A percentile compares a stretch with the other conserved stretches of the same genome.
These are phyloP conservation scores for Vararia minispora DNA, from an alignment of 768 basidiomycete species.

Conservation along the genomic window DNA sequence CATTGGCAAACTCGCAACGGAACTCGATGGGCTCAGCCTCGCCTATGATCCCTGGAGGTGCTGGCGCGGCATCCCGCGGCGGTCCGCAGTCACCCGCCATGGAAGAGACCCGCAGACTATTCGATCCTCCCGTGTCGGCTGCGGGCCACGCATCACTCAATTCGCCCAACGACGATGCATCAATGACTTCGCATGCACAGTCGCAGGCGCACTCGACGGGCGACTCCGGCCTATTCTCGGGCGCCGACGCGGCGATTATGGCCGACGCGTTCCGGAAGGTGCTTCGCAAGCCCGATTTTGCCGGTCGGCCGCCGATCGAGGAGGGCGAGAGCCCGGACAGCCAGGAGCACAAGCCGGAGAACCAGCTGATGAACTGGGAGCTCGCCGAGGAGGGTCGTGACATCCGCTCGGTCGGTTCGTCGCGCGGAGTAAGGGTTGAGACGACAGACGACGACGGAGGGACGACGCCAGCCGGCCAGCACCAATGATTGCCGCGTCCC, in stretches of 20 bases:
- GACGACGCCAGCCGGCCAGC: slow-evolving; percentile 16
- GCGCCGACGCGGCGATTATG: slow-evolving; percentile 85
- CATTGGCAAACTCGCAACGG: slow-evolving; percentile 38
- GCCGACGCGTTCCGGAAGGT: slow-evolving; percentile 87
- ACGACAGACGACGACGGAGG: slow-evolving; percentile 41
- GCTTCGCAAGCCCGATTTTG: slow-evolving; percentile 82
- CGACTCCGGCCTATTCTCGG: slow-evolving; percentile 64
- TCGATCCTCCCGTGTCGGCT: slow-evolving; percentile 17
- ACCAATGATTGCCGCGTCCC: slow-evolving; percentile 27
- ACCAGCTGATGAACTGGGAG: slow-evolving; percentile 52
- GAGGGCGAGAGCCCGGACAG: slow-evolving; percentile 57
- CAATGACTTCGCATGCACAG: slow-evolving; percentile 52
- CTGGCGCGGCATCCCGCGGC: slow-evolving; percentile 33
- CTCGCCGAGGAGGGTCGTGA: slow-evolving; percentile 86
- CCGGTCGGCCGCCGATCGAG: slow-evolving; percentile 52
- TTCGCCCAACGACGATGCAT: slow-evolving; percentile 49
- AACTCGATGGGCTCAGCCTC: slow-evolving; percentile 71
- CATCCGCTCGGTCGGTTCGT: slow-evolving; percentile 72
- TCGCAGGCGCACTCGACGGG: slow-evolving; percentile 49
- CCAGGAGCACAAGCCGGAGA: slow-evolving; percentile 23
- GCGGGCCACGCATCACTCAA: slow-evolving; percentile 22
- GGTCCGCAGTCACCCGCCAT: slow-evolving; percentile 39
- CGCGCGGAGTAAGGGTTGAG: slow-evolving; percentile 71
- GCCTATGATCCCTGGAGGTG: slow-evolving; percentile 72
- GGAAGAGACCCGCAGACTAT: slow-evolving; percentile 22